Base-by-base conservation (phyloP, 2,329 filamentous ascomycete genomes). In the Fusarium fracticaudum region DNA sequence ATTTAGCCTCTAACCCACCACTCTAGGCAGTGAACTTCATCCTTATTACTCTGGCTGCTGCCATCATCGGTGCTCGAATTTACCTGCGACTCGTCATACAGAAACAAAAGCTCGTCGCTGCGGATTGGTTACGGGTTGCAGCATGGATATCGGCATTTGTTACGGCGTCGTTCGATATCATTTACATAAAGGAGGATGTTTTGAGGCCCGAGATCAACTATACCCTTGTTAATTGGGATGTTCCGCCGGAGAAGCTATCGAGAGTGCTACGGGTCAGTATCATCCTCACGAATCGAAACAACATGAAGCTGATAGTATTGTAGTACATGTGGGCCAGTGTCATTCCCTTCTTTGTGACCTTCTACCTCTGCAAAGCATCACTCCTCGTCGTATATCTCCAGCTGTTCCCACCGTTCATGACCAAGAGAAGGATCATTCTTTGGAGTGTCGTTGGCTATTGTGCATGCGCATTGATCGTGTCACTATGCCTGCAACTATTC, bases 321-420 rank as follows among this genome's bases (percentile, higher is more conserved):
- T 22, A 76, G 74, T 11, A 62, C 6, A 58, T 67, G 20, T 76
- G 73, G 73, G 60, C 54, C 6, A 50, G 50, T 1, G 26, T 61
- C 3, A 47, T 76, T 14, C 72, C 74, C 8, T 66, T 73, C 55
- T 60, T 75, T 15, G 58, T 75, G 6, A 71, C 74, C 4, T 60
- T 76, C 17, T 76, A 75, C 14, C 67, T 76, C 13, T 76, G 69
- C 55, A 76, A 76, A 31, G 74, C 74, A 4, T 60, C 69, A 2
- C 69, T 76, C 6, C 72, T 76, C 5, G 63, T 67, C 8, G 37
- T 73, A 11, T 76, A 76, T 10, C 50, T 75, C 5, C 74, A 76
- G n/a, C 29, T 76, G 4, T 76, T 76, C 29, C 74, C 72, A 1
- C 24, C 24, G 1, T 76, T 76, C 10, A 76, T 76, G 74, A 62